Conservation (phyloP, 2,329 filamentous ascomycete genomes). For the Aspergillus phoenicis region DNA sequence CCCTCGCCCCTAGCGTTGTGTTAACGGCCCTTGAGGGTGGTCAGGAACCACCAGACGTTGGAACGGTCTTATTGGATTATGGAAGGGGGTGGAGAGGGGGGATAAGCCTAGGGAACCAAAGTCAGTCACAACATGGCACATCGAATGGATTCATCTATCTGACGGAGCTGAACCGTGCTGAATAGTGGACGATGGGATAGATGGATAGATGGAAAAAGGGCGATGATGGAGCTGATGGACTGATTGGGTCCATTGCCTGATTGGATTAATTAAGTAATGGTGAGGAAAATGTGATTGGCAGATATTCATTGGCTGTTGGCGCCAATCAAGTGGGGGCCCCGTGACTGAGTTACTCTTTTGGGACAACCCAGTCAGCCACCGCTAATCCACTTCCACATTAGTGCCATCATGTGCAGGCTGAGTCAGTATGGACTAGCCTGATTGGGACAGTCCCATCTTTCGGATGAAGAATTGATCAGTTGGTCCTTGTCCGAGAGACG, state of each 20-base stretch:
- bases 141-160: background rate
- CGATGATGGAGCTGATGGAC: too few relatives aligned
- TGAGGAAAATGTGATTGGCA: background rate
- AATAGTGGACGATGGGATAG: background rate
- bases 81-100: background rate
- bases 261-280: too few relatives aligned
- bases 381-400: background rate
- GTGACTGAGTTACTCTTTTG: background rate
- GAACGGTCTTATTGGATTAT: background rate
- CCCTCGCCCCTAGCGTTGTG: constrained; percentile 2
- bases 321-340: background rate
- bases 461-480: background rate
- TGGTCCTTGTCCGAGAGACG: background rate
- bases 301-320: background rate
- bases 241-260: too few relatives aligned
- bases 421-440: background rate
- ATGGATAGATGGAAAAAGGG: background rate
- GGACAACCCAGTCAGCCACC: background rate
- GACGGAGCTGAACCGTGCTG: background rate
- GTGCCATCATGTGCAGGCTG: background rate
- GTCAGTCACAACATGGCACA: background rate
- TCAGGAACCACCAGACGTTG: background rate
- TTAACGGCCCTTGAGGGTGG: background rate
- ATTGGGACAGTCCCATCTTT: background rate
- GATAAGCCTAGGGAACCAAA: background rate